Evolutionary conservation across 495 filamentous ascomycete genomes (phyloP), one percentile per base, ranked within the genome.

Genomic region (Neurospora sp.): DNA sequence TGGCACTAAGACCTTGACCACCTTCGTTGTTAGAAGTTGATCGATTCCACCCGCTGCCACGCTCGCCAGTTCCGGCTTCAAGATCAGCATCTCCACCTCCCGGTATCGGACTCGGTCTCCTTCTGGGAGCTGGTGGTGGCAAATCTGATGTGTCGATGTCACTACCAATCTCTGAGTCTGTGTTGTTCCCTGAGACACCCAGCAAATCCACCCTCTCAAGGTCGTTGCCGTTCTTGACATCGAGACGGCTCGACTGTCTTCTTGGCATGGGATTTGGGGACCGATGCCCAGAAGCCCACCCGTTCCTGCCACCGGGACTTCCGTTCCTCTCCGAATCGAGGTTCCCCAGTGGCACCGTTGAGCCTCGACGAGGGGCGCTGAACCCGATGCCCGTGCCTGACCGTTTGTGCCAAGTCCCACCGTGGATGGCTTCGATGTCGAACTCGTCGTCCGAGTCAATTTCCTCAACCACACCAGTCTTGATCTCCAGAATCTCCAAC

Each of bases 361-460:
- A 85, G 68, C 86, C 87, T 16, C 75, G 82, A 81, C 73, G 85
- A 83, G 89, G 89, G n/a, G 94, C 92, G 20, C 83, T 90, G 75
- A 93, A 92, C 40, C 93, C 94, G 48, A 94, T 84, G 8, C 86
- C 92, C 46, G 83, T 86, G 61, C 86, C 90, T 73, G 89, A 88
- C 73, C 87, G 88, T 81, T 94, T 94, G 80, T 92, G 91, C 79
- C 92, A 96, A 9, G 91, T 90, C 8, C 83, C 83, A 27, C 89
- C 90, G 39, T 87, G 84, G 72, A 93, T 88, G 46, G 92, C 89
- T 79, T 99, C 96, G 72, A 97, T 99, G 78, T 99, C 96, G 76
- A 99, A 99, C 78, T 99, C 96, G 79, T 99, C 96, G 78, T 99
- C 96, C 7, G 92, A 96, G 77, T 99, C 96, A 42, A 96, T 88